Base-by-base conservation (phyloP, 257 asterid genomes). In the Cruciata laevipes region DNA sequence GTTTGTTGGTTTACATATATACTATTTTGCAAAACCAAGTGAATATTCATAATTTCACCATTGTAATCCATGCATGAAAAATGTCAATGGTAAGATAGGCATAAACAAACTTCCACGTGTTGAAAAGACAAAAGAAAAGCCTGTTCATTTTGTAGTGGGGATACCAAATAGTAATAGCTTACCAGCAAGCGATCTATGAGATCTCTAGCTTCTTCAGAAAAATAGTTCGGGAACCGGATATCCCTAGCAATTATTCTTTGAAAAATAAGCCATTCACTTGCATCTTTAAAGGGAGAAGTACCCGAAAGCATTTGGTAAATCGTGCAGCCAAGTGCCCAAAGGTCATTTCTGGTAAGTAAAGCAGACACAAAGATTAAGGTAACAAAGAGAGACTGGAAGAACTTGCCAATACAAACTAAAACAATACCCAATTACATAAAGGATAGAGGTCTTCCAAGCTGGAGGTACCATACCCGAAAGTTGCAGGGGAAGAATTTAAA, bases 301-400 rank as follows among this genome's bases (percentile, higher is more conserved):
- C 99, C 99, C 3, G 98, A 85, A 80, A 94, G 97, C 97, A 90
- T 90, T 87, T 90, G 99, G 84, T 82, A 90, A 80, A 94, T 53
- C 60, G 96, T 94, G 90, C 99, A 94, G 77, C 99, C 99, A 77
- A 94, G 96, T 31, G 99, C 96, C 99, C 99, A 94, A 59, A 94
- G 96, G 82, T 94, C 99, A 74, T 90, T 94, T 86, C 99, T 94
- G 89, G 73, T 82, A 20, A 56, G 68, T 16, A 52, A 27, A 65
- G 56, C 32, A 21, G 65, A 69, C 21, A 47, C 32, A 61, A 72
- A 65, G 67, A 23, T 55, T 66, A 40, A 69, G 33, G 62, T 38
- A 72, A 12, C 30, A 61, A 63, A 68, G 27, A 63, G 25, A 72
- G 27, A 61, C 3, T 33, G 16, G 53, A 47, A 67, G 3, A 27